Percentiles rank a stretch among this genome's conserved stretches.
Evolutionary conservation across 2,329 filamentous ascomycete genomes (phyloP).

Genomic region (Penicillium sp.): DNA sequence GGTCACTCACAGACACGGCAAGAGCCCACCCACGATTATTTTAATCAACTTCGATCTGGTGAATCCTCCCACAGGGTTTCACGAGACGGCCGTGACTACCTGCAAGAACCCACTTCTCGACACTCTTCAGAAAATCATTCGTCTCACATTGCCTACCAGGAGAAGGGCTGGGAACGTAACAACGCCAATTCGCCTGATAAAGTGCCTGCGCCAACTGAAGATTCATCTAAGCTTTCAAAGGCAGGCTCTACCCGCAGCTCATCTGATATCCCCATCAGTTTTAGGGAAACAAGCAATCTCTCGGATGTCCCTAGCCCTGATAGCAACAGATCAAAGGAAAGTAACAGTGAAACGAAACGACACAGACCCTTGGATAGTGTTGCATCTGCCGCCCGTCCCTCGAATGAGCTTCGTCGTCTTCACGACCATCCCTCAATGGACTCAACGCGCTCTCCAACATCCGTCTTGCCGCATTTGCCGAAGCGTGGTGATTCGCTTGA

Average conservation of each 20-base stretch:
- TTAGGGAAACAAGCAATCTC: slow-evolving; percentile 43
- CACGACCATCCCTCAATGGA: slow-evolving; percentile 54
- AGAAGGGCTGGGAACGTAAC: slow-evolving; percentile 68
- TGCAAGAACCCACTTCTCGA: slow-evolving; percentile 23
- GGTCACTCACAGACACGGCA: slow-evolving; percentile 44
- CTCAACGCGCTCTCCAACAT: slow-evolving; percentile 35
- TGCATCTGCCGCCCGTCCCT: slow-evolving; percentile 50
- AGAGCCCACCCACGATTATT: slow-evolving; percentile 58
- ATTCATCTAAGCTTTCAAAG: slow-evolving; percentile 67
- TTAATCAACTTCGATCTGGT: slow-evolving; percentile 39
- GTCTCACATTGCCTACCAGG: slow-evolving; percentile 90
- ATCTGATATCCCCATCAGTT: slow-evolving; percentile 38
- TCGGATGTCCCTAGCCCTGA: slow-evolving; percentile 36
- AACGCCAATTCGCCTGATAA: slow-evolving; percentile 37
- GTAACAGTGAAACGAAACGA: slow-evolving; percentile 12
- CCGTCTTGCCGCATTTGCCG: slow-evolving; percentile 44
- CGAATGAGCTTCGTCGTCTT: slow-evolving; percentile 56
- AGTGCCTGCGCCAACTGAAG: slow-evolving; percentile 28
- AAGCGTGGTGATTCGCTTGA: slow-evolving; percentile 62
- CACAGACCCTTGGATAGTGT: slow-evolving; percentile 23
- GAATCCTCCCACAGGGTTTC: slow-evolving; percentile 28
- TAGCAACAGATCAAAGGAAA: slow-evolving; percentile 25
- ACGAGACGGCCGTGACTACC: slow-evolving; percentile 21
- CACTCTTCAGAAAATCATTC: slow-evolving; percentile 56
- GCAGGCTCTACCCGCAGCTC: slow-evolving; percentile 49